Evolutionary conservation across 2,329 filamentous ascomycete genomes (phyloP).

Genomic region (Hypoxylon sp.): DNA sequence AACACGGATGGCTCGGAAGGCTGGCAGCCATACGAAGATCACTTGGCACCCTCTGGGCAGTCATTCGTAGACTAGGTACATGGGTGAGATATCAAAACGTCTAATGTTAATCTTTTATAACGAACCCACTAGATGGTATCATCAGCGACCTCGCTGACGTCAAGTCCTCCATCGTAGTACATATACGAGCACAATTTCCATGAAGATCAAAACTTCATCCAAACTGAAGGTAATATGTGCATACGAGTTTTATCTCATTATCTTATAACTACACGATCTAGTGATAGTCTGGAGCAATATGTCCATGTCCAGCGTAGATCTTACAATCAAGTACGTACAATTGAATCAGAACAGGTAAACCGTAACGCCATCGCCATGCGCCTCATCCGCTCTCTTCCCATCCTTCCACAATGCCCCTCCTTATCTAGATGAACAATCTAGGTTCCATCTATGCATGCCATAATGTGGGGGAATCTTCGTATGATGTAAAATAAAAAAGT

Average conservation of each 20-base stretch:
- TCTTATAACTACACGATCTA: constrained; percentile 19
- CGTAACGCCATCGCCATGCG: constrained; percentile 17
- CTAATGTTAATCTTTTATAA: not conserved
- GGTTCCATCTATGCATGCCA: constrained; percentile 12
- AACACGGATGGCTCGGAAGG: not conserved
- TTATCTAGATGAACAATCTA: constrained; percentile 5
- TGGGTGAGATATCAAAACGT: not conserved
- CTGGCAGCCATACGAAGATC: not conserved
- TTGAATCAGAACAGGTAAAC: not conserved
- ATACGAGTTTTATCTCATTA: constrained; percentile 14
- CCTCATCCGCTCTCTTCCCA: not conserved
- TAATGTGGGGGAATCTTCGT: constrained; percentile 16
- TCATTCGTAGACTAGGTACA: not conserved
- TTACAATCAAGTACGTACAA: constrained; percentile 1
- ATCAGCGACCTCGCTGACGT: not conserved
- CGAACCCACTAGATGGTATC: not conserved
- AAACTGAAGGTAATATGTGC: not conserved
- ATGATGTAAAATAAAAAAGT: not conserved
- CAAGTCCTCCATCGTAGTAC: not conserved
- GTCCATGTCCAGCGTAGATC: constrained; percentile 3
- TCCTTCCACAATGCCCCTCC: constrained; percentile 5
- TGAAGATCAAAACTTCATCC: not conserved
- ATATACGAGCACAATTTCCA: not conserved
- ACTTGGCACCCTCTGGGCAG: not conserved
- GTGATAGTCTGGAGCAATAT: not conserved